Evolutionary conservation across 805 yeast genomes (phyloP).

Genomic region (Danielozyma ontarioensis): DNA sequence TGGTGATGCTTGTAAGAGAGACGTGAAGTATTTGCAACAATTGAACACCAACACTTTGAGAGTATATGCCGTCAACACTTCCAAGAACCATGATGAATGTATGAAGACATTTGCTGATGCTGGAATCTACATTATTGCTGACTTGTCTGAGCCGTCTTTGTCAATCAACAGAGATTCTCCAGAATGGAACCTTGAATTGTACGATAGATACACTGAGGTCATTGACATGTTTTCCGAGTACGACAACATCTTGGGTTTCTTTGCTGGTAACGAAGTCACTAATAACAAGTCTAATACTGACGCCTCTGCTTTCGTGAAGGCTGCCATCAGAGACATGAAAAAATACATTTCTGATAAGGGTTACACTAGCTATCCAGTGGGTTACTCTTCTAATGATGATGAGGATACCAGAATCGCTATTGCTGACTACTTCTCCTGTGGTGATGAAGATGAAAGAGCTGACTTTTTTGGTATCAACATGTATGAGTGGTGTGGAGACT

Average conservation of each 20-base stretch:
- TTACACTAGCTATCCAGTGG: slow-evolving; percentile 71
- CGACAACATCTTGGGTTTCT: slow-evolving; percentile 73
- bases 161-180: slow-evolving; percentile 64
- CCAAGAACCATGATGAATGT: slow-evolving; percentile 62
- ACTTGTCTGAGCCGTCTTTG: slow-evolving; percentile 66
- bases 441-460: slow-evolving; percentile 56
- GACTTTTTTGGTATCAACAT: slow-evolving; percentile 86
- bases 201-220: slow-evolving; percentile 62
- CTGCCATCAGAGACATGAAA: slow-evolving; percentile 76
- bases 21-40: slow-evolving; percentile 61
- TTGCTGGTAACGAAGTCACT: slow-evolving; percentile 84
- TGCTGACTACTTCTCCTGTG: slow-evolving; percentile 77
- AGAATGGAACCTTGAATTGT: slow-evolving; percentile 57
- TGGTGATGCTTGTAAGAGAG: slow-evolving; percentile 57
- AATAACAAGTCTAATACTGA: slow-evolving; percentile 61
- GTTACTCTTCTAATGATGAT: slow-evolving; percentile 80
- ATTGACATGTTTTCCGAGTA: slow-evolving; percentile 66
- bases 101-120: slow-evolving; percentile 66
- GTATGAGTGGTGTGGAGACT: slow-evolving; percentile 84
- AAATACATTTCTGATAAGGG: slow-evolving; percentile 53
- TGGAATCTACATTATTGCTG: slow-evolving; percentile 89
- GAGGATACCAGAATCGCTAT: slow-evolving; percentile 55
- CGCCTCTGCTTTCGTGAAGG: slow-evolving; percentile 78
- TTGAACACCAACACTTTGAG: slow-evolving; percentile 66
- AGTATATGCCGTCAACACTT: slow-evolving; percentile 69